Conservation (phyloP, 345 rosid genomes). For the Citrus glauca region DNA sequence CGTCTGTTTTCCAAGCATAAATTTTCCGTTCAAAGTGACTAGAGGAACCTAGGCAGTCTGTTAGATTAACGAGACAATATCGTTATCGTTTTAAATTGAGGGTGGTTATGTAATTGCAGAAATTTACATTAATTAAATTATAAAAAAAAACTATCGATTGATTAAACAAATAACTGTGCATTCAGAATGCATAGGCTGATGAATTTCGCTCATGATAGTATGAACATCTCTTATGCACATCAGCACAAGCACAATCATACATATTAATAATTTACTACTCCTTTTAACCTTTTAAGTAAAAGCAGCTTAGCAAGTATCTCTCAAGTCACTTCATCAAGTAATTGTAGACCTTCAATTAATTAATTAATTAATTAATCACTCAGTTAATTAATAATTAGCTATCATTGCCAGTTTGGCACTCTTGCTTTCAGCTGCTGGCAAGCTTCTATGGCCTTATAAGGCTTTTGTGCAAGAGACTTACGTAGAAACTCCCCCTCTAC, state of each 20-base stretch:
- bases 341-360: neutral
- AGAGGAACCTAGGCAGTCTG: too few species aligned
- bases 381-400: slow-evolving; percentile 4
- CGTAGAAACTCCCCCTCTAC: neutral
- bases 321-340: slow-evolving; percentile 44
- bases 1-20: too few species aligned
- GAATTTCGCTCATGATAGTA: neutral
- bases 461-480: slow-evolving; percentile 11
- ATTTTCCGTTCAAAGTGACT: too few species aligned
- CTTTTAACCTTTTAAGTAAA: slow-evolving; percentile 23
- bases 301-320: slow-evolving; percentile 30
- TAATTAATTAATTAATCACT: neutral
- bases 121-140: too few species aligned
- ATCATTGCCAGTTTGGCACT: slow-evolving; percentile 25
- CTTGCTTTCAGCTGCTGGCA: slow-evolving; percentile 7
- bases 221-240: neutral
- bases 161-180: too few species aligned
- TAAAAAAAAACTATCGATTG: too few species aligned
- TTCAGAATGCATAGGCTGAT: too few species aligned
- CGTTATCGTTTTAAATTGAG: too few species aligned
- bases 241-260: slow-evolving; percentile 6
- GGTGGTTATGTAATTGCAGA: too few species aligned
- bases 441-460: slow-evolving; percentile 29
- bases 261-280: slow-evolving; percentile 11
- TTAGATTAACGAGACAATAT: too few species aligned